Evolutionary conservation across 352 stramenopile species (phyloP).

Genomic region (Pythium chondricola): DNA sequence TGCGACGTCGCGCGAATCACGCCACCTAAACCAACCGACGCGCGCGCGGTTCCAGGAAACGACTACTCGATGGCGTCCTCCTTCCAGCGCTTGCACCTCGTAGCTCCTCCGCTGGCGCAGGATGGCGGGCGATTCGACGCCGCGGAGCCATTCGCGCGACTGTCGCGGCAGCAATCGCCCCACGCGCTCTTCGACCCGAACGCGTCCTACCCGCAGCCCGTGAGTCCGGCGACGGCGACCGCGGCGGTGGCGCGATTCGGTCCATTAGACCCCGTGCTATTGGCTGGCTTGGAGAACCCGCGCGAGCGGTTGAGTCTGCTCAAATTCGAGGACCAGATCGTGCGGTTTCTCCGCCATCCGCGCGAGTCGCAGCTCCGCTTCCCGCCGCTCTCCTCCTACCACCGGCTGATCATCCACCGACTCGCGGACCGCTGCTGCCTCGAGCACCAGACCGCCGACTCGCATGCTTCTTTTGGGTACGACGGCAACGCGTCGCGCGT

Average conservation of each 20-base stretch:
- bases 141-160: conserved; percentile 3
- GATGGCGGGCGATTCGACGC: conserved; percentile 46
- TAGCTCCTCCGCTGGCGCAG: conserved; percentile 27
- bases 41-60: too few relatives aligned
- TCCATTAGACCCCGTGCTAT: conserved; percentile 69
- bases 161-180: conserved; percentile 13
- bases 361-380: conserved; percentile 71
- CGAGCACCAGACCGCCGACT: conserved; percentile 80
- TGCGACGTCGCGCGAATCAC: conserved; percentile 1
- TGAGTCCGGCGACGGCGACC: conserved; percentile 57
- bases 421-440: conserved; percentile 91
- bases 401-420: conserved; percentile 88
- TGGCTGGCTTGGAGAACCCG: conserved; percentile 73
- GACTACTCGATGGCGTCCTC: conserved; percentile 18
- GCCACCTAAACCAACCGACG: background rate
- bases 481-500: conserved; percentile 67
- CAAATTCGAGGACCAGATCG: conserved; percentile 86
- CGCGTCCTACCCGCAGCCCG: conserved; percentile 20
- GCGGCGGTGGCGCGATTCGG: conserved; percentile 32
- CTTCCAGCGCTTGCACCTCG: conserved; percentile 32
- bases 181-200: conserved; percentile 23
- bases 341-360: conserved; percentile 64
- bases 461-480: conserved; percentile 32
- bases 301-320: conserved; percentile 76
- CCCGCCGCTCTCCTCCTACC: conserved; percentile 80